These are phyloP conservation scores for Prototheca wickerhamii DNA, from an alignment of 163 green algal species.

Conservation along the genomic window DNA sequence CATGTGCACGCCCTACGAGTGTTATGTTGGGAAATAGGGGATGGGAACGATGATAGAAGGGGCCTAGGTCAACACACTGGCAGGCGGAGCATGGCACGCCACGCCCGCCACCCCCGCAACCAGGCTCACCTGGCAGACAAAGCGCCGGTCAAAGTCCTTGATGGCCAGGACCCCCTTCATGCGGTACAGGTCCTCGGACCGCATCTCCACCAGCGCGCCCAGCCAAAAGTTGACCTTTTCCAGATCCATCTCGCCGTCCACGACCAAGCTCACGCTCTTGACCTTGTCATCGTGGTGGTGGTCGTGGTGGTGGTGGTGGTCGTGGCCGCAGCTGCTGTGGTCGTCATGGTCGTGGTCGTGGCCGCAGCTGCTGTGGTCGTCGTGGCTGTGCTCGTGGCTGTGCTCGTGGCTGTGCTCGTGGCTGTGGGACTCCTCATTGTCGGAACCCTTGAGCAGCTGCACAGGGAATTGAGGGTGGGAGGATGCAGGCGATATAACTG, in stretches of 20 bases:
- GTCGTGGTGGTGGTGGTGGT: conserved; percentile 28
- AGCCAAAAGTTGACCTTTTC: conserved; percentile 66
- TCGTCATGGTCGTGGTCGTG: conserved; percentile 10
- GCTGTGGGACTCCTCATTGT: conserved; percentile 1
- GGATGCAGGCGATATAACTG: not conserved
- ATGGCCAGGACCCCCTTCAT: conserved; percentile 62
- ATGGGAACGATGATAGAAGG: not conserved
- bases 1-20: conserved; percentile 35
- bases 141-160: conserved; percentile 25
- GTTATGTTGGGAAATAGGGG: not conserved
- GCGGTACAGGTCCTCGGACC: conserved; percentile 51
- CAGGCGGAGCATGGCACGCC: not conserved
- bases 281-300: conserved; percentile 57
- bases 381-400: conserved; percentile 23
- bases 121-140: conserved; percentile 39
- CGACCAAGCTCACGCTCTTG: conserved; percentile 39
- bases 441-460: not conserved
- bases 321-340: conserved; percentile 31
- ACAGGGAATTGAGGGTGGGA: too few species aligned
- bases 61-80: not conserved
- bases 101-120: not conserved
- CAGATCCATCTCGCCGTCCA: conserved; percentile 73
- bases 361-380: conserved; percentile 15
- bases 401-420: not conserved
- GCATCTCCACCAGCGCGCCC: conserved; percentile 41